phyloP scores from a whole-genome alignment of 2,329 filamentous ascomycete species.

The Beauveria bassiana region DNA sequence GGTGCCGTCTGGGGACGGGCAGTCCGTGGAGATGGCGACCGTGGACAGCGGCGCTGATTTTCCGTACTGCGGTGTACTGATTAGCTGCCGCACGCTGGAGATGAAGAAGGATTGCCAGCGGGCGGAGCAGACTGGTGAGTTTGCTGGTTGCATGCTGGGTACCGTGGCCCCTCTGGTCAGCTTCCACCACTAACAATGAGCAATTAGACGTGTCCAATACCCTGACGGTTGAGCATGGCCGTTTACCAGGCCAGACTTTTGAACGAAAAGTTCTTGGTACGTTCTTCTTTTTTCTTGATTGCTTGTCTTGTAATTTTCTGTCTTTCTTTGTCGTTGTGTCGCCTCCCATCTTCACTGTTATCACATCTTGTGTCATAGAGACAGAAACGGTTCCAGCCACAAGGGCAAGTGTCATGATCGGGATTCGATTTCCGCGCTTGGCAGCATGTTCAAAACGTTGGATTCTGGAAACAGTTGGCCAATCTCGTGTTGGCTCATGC shows the following conservation, averaged over 20 bases:
- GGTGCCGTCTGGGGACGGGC: conserved; percentile 30
- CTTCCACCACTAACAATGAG: neutral
- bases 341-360: no score
- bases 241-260: conserved; percentile 67
- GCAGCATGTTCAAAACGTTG: no score
- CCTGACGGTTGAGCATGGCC: conserved; percentile 70
- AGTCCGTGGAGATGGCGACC: conserved; percentile 34
- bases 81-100: conserved; percentile 68
- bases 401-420: no score
- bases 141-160: neutral
- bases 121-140: conserved; percentile 42
- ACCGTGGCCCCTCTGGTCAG: neutral
- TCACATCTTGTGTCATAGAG: no score
- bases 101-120: conserved; percentile 61
- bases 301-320: neutral
- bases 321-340: neutral
- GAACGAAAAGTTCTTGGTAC: conserved; percentile 68
- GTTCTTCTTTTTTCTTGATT: conserved; percentile 15
- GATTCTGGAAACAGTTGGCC: no score
- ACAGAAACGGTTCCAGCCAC: no score
- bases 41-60: conserved; percentile 45
- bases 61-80: conserved; percentile 79
- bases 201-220: conserved; percentile 50
- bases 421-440: no score
- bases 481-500: no score